A percentile compares a stretch with the other conserved stretches of the same genome.
These are phyloP conservation scores for Salinomyces thailandicus DNA, from an alignment of 2,329 filamentous ascomycete genomes.

Conservation along the genomic window DNA sequence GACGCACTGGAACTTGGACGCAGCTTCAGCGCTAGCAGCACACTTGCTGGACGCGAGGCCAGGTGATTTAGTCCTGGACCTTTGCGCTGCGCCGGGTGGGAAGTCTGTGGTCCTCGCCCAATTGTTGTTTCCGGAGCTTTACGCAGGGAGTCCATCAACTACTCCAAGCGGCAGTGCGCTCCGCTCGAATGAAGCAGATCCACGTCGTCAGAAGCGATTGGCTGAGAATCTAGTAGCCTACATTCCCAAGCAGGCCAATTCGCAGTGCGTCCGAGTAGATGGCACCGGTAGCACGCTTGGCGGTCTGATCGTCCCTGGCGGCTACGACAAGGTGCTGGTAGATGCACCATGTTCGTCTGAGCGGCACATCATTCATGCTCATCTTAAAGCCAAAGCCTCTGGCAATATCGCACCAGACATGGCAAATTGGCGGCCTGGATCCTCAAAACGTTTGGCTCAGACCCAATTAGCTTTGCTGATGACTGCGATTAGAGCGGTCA, in stretches of 20 bases:
- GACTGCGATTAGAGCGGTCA: slow-evolving; percentile 28
- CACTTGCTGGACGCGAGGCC: slow-evolving; percentile 26
- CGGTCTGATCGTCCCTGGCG: slow-evolving; percentile 7
- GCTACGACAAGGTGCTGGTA: slow-evolving; percentile 33
- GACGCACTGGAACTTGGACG: slow-evolving; percentile 25
- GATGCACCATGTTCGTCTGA: slow-evolving; percentile 35
- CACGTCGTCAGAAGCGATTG: slow-evolving; percentile 8
- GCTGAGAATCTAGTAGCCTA: slow-evolving; percentile 8
- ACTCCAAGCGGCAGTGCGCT: not conserved
- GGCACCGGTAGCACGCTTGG: slow-evolving; percentile 2
- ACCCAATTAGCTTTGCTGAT: slow-evolving; percentile 27
- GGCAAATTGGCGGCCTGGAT: slow-evolving; percentile 28
- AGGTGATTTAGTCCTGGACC: slow-evolving; percentile 30
- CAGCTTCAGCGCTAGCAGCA: slow-evolving; percentile 27
- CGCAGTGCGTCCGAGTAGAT: slow-evolving; percentile 4
- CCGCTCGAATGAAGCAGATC: slow-evolving; percentile 9
- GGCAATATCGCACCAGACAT: slow-evolving; percentile 28
- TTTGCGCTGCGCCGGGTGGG: slow-evolving; percentile 32
- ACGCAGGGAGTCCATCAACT: slow-evolving; percentile 4
- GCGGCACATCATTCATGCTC: slow-evolving; percentile 31
- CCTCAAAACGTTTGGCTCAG: slow-evolving; percentile 28
- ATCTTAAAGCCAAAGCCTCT: slow-evolving; percentile 21
- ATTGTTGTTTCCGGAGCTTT: slow-evolving; percentile 19
- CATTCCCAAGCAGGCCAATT: slow-evolving; percentile 5
- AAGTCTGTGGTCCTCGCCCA: slow-evolving; percentile 28